A percentile compares a stretch with the other conserved stretches of the same genome.
phyloP scores from a whole-genome alignment of 106 monocot genomes.

The Iris macrosiphon region DNA sequence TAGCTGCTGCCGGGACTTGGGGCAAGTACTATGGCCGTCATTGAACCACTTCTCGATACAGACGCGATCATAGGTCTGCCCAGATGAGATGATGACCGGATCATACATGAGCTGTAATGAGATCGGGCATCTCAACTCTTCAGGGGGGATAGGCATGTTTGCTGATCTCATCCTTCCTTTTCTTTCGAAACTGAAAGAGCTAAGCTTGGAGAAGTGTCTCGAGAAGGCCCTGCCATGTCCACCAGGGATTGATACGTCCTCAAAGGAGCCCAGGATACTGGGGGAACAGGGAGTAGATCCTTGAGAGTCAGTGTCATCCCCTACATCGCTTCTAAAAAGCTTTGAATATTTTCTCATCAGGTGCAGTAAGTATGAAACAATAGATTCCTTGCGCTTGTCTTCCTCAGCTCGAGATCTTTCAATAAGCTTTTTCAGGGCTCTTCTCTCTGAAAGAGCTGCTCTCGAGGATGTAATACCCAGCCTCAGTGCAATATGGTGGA shows the following conservation, averaged over 20 bases:
- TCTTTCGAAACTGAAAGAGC: slow-evolving; percentile 39
- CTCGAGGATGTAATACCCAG: slow-evolving; percentile 65
- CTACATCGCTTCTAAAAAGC: slow-evolving; percentile 52
- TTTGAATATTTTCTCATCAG: slow-evolving; percentile 80
- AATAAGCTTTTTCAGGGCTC: slow-evolving; percentile 67
- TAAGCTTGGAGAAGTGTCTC: slow-evolving; percentile 36
- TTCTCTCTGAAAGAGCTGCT: slow-evolving; percentile 67
- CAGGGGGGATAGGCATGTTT: slow-evolving; percentile 24
- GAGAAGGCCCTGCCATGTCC: slow-evolving; percentile 26
- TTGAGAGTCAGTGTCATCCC: slow-evolving; percentile 65
- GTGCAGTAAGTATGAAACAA: slow-evolving; percentile 48
- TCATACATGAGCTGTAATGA: slow-evolving; percentile 60
- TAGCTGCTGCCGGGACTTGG: slow-evolving; percentile 48
- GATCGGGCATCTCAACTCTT: slow-evolving; percentile 42
- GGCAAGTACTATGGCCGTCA: slow-evolving; percentile 51
- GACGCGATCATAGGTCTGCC: slow-evolving; percentile 43
- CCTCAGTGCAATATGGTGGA: slow-evolving; percentile 42
- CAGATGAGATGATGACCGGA: slow-evolving; percentile 52
- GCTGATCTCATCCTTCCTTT: slow-evolving; percentile 19
- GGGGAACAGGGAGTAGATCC: slow-evolving; percentile 70
- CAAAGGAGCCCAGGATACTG: slow-evolving; percentile 17
- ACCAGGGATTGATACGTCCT: slow-evolving; percentile 15
- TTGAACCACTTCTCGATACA: slow-evolving; percentile 57
- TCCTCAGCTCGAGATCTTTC: slow-evolving; percentile 49
- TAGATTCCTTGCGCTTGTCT: slow-evolving; percentile 58